A percentile compares a stretch with the other conserved stretches of the same genome.
phyloP scores from a whole-genome alignment of 768 basidiomycete species.

The Kwoniella pini region DNA sequence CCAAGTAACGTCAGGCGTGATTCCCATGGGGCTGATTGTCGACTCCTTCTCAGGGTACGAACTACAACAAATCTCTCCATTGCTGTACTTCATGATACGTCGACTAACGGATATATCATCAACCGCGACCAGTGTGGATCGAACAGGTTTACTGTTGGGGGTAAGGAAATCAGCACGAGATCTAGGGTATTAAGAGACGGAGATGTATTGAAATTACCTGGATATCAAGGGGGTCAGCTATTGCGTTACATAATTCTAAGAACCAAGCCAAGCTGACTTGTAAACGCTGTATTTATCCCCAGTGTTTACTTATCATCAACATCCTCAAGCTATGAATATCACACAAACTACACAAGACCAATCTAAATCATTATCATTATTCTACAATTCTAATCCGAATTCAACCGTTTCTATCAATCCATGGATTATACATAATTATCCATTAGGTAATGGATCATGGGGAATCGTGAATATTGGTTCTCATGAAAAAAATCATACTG shows the following conservation, averaged over 20 bases:
- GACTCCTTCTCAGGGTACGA: slow-evolving; percentile 13
- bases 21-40: slow-evolving; percentile 2
- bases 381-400: neutral
- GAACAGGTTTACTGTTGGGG: neutral
- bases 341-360: neutral
- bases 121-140: slow-evolving; percentile 19
- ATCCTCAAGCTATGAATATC: neutral
- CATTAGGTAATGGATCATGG: slow-evolving; percentile 29
- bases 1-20: too few species aligned
- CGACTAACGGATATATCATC: slow-evolving; percentile 29
- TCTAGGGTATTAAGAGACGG: slow-evolving; percentile 24
- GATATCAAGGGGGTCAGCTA: slow-evolving; percentile 11
- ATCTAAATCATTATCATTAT: neutral
- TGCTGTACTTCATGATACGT: slow-evolving; percentile 31
- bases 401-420: neutral
- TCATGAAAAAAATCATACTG: neutral
- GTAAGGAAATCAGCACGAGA: neutral
- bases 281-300: slow-evolving; percentile 1
- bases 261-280: too few species aligned
- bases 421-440: slow-evolving; percentile 28
- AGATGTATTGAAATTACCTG: slow-evolving; percentile 20
- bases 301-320: neutral
- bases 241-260: neutral
- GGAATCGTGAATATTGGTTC: slow-evolving; percentile 30
- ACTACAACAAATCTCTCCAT: slow-evolving; percentile 22